A percentile compares a stretch with the other conserved stretches of the same genome.
These are phyloP conservation scores for Xylaria sp. DNA, from an alignment of 2,329 filamentous ascomycete genomes.

Conservation along the genomic window DNA sequence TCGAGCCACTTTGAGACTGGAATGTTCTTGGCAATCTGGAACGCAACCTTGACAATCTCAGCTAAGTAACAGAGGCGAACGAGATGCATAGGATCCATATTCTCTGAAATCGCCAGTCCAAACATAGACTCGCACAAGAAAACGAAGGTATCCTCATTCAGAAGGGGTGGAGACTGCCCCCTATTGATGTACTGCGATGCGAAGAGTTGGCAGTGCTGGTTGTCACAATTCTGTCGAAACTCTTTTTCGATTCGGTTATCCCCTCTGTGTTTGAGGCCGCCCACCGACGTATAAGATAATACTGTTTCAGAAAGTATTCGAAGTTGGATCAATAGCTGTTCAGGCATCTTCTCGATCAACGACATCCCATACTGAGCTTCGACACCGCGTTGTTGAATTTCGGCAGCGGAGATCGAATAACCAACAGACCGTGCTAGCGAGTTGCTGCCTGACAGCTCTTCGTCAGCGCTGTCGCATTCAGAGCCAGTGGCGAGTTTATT, in stretches of 20 bases:
- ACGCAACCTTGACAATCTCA: slow-evolving; percentile 84
- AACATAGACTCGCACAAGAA: slow-evolving; percentile 83
- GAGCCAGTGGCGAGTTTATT: slow-evolving; percentile 52
- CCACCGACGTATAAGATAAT: slow-evolving; percentile 80
- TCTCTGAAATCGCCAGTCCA: slow-evolving; percentile 69
- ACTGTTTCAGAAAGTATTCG: slow-evolving; percentile 89
- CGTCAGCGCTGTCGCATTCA: slow-evolving; percentile 42
- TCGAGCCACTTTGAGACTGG: slow-evolving; percentile 56
- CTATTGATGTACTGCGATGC: slow-evolving; percentile 59
- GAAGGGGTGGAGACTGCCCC: slow-evolving; percentile 59
- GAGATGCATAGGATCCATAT: slow-evolving; percentile 77
- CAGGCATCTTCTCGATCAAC: slow-evolving; percentile 81
- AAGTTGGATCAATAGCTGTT: slow-evolving; percentile 83
- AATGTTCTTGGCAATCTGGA: slow-evolving; percentile 62
- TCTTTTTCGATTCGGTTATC: slow-evolving; percentile 69
- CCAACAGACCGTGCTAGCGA: slow-evolving; percentile 72
- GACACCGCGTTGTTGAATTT: slow-evolving; percentile 89
- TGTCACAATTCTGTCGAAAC: slow-evolving; percentile 69
- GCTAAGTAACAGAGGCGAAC: slow-evolving; percentile 87
- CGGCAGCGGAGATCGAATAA: slow-evolving; percentile 83
- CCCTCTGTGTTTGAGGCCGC: slow-evolving; percentile 66
- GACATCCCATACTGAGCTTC: slow-evolving; percentile 75
- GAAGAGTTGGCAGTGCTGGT: slow-evolving; percentile 79
- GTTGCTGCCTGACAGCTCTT: slow-evolving; percentile 61
- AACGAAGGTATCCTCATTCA: slow-evolving; percentile 74